phyloP scores from a whole-genome alignment of 805 yeast species.

The Spathaspora arborariae region DNA sequence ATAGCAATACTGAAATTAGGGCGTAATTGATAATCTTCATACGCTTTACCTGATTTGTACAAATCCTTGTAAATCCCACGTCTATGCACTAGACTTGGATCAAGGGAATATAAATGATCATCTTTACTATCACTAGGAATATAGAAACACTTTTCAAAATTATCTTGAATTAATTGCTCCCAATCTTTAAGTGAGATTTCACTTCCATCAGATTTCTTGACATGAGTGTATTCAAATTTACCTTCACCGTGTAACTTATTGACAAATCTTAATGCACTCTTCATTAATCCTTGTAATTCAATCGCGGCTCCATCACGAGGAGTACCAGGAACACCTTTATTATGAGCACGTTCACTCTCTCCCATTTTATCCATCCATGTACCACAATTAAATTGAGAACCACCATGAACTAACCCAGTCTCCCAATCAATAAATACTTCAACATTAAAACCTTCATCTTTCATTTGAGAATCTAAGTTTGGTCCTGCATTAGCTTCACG shows the following conservation, averaged over 20 bases:
- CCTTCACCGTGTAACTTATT: conserved; percentile 52
- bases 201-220: conserved; percentile 55
- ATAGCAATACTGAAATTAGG: conserved; percentile 92
- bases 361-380: conserved; percentile 99
- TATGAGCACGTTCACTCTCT: conserved; percentile 77
- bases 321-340: conserved; percentile 93
- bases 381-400: conserved; percentile 90
- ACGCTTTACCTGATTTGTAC: conserved; percentile 75
- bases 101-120: conserved; percentile 60
- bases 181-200: conserved; percentile 59
- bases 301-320: conserved; percentile 97
- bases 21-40: conserved; percentile 89
- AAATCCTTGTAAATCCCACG: conserved; percentile 94
- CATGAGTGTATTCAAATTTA: conserved; percentile 53
- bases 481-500: conserved; percentile 96
- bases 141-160: conserved; percentile 78
- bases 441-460: conserved; percentile 86
- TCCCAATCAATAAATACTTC: conserved; percentile 79
- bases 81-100: conserved; percentile 67
- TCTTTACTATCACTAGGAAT: conserved; percentile 63
- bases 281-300: conserved; percentile 85
- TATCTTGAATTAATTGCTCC: conserved; percentile 64
- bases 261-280: conserved; percentile 81
- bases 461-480: conserved; percentile 86
- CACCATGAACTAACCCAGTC: conserved; percentile 86